phyloP scores from a whole-genome alignment of 345 rosid genomes.

The Barbarea vulgaris region DNA sequence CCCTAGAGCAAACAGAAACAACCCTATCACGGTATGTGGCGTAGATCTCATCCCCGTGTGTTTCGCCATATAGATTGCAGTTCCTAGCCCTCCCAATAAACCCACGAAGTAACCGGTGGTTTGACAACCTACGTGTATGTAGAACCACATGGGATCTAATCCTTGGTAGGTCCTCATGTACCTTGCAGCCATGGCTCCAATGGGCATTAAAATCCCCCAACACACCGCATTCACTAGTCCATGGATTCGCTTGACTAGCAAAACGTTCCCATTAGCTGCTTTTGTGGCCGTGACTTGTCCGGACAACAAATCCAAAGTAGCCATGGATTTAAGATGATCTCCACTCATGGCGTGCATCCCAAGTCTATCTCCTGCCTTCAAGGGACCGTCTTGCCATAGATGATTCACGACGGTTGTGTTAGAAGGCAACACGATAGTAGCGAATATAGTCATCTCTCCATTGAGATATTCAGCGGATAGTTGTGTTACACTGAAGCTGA shows the following conservation, averaged over 20 bases:
- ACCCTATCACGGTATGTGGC: background rate
- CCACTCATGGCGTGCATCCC: constrained; percentile 51
- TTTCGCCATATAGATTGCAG: constrained; percentile 24
- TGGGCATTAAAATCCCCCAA: constrained; percentile 79
- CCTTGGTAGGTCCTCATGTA: constrained; percentile 67
- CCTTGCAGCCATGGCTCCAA: constrained; percentile 67
- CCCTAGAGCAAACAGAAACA: background rate
- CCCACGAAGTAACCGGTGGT: constrained; percentile 60
- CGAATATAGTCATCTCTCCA: constrained; percentile 64
- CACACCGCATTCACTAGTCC: constrained; percentile 68
- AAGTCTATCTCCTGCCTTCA: constrained; percentile 45
- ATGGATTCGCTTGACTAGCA: constrained; percentile 49
- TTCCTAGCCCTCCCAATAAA: constrained; percentile 38
- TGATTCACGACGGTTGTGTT: constrained; percentile 53
- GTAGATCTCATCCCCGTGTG: background rate
- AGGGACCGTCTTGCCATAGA: constrained; percentile 77
- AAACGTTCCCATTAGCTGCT: constrained; percentile 17
- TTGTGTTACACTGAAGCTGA: constrained; percentile 58
- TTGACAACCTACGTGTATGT: constrained; percentile 60
- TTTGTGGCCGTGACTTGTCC: constrained; percentile 42
- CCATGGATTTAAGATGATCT: constrained; percentile 58
- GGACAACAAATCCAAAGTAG: constrained; percentile 60
- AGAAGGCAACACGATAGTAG: constrained; percentile 46
- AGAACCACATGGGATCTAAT: constrained; percentile 61
- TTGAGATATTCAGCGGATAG: constrained; percentile 46